Conservation (phyloP, 2,329 filamentous ascomycete genomes). For the Dothideomycetidae sp. region DNA sequence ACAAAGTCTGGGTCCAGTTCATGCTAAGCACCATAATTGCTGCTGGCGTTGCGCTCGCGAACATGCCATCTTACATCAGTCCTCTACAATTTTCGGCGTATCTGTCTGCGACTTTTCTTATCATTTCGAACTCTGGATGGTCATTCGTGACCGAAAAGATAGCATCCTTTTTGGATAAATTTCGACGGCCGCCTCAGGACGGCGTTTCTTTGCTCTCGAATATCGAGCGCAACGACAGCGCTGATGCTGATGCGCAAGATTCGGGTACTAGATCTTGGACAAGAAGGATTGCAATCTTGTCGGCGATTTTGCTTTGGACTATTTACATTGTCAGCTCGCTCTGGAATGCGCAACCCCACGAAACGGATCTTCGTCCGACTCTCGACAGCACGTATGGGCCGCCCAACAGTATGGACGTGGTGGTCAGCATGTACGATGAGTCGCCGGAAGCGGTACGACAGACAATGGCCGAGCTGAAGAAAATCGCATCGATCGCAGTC, state of each 20-base stretch:
- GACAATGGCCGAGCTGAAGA: constrained; percentile 15
- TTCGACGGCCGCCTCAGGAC: too few species aligned
- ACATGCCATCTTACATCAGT: background rate
- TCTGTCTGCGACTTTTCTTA: background rate
- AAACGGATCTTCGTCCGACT: background rate
- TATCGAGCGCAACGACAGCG: too few species aligned
- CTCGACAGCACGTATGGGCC: constrained; percentile 17
- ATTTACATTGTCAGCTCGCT: background rate
- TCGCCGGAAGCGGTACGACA: constrained; percentile 15
- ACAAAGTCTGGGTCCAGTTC: too few species aligned
- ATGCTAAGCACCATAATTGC: background rate
- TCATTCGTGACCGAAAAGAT: too few species aligned
- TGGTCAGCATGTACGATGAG: constrained; percentile 27
- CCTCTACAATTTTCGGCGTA: background rate
- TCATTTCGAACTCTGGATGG: too few species aligned
- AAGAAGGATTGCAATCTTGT: background rate
- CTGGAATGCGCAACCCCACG: too few species aligned
- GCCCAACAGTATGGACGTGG: constrained; percentile 18
- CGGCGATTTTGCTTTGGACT: background rate
- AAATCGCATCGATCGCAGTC: constrained; percentile 15
- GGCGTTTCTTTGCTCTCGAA: too few species aligned
- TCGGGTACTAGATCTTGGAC: too few species aligned
- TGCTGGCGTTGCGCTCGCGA: background rate
- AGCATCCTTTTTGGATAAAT: too few species aligned
- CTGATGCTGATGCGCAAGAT: too few species aligned